Conservation (phyloP, 257 asterid genomes). For the Ilex aquifolium region DNA sequence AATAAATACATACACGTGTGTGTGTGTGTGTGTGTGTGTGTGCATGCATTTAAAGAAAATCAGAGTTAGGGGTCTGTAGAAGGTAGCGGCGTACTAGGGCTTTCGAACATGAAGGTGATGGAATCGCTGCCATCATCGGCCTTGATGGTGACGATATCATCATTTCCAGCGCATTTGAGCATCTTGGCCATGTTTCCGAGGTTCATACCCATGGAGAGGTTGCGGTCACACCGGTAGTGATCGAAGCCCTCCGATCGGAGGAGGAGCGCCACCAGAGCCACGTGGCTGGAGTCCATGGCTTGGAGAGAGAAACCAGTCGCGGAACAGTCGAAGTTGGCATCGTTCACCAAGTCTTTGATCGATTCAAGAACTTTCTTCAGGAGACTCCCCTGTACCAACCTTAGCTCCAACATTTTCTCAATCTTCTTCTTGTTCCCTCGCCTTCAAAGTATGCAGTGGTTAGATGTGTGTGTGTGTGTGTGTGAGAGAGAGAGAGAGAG, state of each 20-base stretch:
- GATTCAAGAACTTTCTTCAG: slow-evolving; percentile 1
- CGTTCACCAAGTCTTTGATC: neutral
- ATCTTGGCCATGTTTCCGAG: slow-evolving; percentile 1
- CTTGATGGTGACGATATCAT: slow-evolving; percentile 1
- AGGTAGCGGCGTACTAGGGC: neutral
- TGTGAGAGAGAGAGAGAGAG: too few relatives aligned
- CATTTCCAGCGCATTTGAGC: slow-evolving; percentile 1
- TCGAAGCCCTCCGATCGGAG: slow-evolving; percentile 2
- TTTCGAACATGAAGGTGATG: slow-evolving; percentile 3
- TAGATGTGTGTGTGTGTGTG: neutral
- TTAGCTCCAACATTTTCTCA: neutral
- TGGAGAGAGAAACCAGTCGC: neutral
- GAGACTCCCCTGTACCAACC: slow-evolving; percentile 1
- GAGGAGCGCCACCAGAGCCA: slow-evolving; percentile 1
- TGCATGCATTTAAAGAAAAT: too few relatives aligned
- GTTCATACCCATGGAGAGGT: slow-evolving; percentile 2
- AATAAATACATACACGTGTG: too few relatives aligned
- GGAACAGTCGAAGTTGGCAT: slow-evolving; percentile 3
- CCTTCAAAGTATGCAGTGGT: neutral
- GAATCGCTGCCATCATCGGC: neutral
- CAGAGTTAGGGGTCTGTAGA: neutral
- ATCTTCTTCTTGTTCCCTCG: neutral
- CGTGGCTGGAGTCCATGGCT: slow-evolving; percentile 3
- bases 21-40: too few relatives aligned
- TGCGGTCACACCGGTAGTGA: neutral